Evolutionary conservation across 352 stramenopile genomes (phyloP).

Genomic region (Plasmopara halstedii): DNA sequence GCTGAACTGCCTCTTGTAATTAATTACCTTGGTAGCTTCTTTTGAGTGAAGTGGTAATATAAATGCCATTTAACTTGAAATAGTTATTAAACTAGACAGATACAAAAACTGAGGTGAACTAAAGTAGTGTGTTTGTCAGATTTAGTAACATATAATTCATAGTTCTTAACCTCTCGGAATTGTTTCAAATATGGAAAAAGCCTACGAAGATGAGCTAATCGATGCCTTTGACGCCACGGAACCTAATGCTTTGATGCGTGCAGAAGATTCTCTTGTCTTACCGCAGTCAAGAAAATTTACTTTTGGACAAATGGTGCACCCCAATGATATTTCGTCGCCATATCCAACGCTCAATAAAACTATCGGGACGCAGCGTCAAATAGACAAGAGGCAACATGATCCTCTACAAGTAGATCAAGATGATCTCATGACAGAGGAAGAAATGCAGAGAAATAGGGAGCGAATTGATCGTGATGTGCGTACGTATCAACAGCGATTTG

Average conservation of each 20-base stretch:
- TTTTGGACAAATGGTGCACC: conserved; percentile 4
- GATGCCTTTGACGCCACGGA: conserved; percentile 49
- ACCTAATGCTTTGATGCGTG: conserved; percentile 1
- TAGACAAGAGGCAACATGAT: neutral
- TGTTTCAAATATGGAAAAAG: conserved; percentile 31
- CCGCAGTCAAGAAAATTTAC: neutral
- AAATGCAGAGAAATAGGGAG: conserved; percentile 20
- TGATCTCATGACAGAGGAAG: conserved; percentile 9
- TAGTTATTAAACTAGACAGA: no score
- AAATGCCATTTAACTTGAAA: no score
- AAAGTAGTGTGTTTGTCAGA: no score
- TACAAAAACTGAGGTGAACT: no score
- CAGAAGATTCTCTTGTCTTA: neutral
- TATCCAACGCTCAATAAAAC: conserved; percentile 27
- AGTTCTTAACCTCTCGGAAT: no score
- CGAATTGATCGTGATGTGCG: conserved; percentile 35
- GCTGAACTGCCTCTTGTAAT: no score
- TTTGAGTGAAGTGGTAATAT: no score
- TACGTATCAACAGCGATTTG: conserved; percentile 35
- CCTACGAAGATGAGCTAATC: conserved; percentile 48
- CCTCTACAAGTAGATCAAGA: neutral
- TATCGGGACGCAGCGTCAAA: neutral
- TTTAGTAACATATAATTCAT: no score
- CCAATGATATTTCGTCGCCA: conserved; percentile 4
- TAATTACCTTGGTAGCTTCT: no score